Evolutionary conservation across 2,329 filamentous ascomycete genomes (phyloP), one percentile per base, ranked within the genome.

Genomic region (Ophiognomonia clavigignenti-juglandacearum): DNA sequence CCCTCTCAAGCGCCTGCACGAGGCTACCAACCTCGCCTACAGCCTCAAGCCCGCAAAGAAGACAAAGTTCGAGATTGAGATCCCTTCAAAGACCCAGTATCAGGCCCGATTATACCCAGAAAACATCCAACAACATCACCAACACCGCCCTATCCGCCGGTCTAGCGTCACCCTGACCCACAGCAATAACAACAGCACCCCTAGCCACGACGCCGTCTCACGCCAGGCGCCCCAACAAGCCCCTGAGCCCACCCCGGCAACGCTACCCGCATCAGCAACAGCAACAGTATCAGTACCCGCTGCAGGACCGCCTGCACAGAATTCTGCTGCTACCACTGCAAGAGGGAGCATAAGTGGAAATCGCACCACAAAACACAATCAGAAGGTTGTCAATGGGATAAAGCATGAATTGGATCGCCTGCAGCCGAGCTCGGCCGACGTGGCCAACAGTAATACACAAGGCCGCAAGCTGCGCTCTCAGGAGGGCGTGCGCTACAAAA

Each of bases 401-500:
- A 77, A 73, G 58, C 78, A 82, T 60, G 80, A 83, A 63, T 65
- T 82, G 55, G 73, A 78, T 57, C 67, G 72, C 40, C 62, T 83
- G 55, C 76, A 82, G 58, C 73, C 76, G 29, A 65, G 61, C 53
- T 57, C 65, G 22, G 63, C 65, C 34, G 71, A 74, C 55, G 66
- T 66, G 29, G 69, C 70, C 56, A 72, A 82, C 51, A 49, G 47
- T 39, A 49, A 43, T 26, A 31, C 34, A 27, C 83, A 87, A 56
- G 85, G 91, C 54, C 77, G 78, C 59, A 92, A 89, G 62, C 72
- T 96, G 63, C 81, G 92, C 53, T 95, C 89, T 43, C 87, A 95
- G 59, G 89, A 95, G 59, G 86, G 85, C 10, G 85, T 85, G 43
- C 78, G 88, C 57, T 85, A 90, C 68, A 96, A 95, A 74, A 96